These are phyloP conservation scores for Acarospora socialis DNA, from an alignment of 2,329 filamentous ascomycete genomes.

Conservation along the genomic window DNA sequence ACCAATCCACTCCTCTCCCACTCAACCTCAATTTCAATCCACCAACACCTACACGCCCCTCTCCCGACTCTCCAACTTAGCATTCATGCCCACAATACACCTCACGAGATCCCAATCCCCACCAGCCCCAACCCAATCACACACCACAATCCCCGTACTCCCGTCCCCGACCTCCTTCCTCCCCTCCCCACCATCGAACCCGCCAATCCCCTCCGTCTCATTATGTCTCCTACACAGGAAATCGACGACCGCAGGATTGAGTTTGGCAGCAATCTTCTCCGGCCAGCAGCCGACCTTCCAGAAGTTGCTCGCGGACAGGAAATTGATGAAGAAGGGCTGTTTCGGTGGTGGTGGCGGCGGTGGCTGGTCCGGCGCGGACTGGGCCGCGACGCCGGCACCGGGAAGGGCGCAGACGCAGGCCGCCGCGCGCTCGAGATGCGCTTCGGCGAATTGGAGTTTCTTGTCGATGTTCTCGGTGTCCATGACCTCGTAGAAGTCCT, in stretches of 20 bases:
- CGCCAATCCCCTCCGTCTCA: conserved; percentile 18
- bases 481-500: conserved; percentile 87
- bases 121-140: conserved; percentile 78
- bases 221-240: conserved; percentile 43
- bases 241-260: conserved; percentile 62
- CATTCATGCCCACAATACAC: conserved; percentile 85
- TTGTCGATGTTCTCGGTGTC: conserved; percentile 60
- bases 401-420: conserved; percentile 12
- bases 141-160: conserved; percentile 75
- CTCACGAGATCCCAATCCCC: conserved; percentile 85
- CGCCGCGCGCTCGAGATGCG: conserved; percentile 62
- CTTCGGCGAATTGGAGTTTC: conserved; percentile 61
- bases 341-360: conserved; percentile 29
- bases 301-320: conserved; percentile 83
- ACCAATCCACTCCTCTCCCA: too few relatives aligned
- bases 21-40: not conserved
- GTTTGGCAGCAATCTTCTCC: conserved; percentile 71
- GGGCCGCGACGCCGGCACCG: conserved; percentile 22
- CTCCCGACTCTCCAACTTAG: conserved; percentile 34
- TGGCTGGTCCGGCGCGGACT: conserved; percentile 11
- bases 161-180: conserved; percentile 47
- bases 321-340: conserved; percentile 74
- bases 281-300: conserved; percentile 90
- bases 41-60: not conserved
- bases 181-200: conserved; percentile 17